Percentiles rank a stretch among this genome's conserved stretches.
Conservation (phyloP, 208 protist genomes). For the Crithidia fasciculata region DNA sequence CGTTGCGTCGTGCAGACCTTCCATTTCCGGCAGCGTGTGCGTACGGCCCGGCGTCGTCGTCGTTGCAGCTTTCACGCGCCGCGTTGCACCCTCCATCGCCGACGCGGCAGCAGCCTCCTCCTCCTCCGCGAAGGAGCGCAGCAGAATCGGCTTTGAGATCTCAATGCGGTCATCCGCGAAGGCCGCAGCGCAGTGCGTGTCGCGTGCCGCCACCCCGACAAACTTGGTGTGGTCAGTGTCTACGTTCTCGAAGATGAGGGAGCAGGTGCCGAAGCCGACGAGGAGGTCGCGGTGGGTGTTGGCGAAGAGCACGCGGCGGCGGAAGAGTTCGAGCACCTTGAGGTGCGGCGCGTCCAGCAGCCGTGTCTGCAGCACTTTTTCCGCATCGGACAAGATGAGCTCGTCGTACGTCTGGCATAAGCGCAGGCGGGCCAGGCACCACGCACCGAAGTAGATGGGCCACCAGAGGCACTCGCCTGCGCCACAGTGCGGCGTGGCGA, state of each 20-base stretch:
- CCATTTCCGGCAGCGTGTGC: not conserved
- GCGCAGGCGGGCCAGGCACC: conserved; percentile 40
- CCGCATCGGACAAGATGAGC: conserved; percentile 53
- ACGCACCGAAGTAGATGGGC: conserved; percentile 55
- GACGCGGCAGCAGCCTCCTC: not conserved
- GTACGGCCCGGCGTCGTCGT: not conserved
- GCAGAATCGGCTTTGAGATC: conserved; percentile 48
- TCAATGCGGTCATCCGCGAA: conserved; percentile 48
- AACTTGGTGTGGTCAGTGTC: conserved; percentile 48
- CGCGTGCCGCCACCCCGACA: conserved; percentile 22
- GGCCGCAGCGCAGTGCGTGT: conserved; percentile 41
- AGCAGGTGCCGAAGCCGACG: conserved; percentile 69
- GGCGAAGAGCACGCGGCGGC: conserved; percentile 64
- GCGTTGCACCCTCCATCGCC: too few relatives aligned
- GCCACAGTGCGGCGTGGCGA: conserved; percentile 73
- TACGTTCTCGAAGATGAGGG: conserved; percentile 57
- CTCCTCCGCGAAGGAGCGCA: conserved; percentile 32
- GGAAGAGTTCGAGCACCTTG: conserved; percentile 51
- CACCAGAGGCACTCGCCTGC: conserved; percentile 55
- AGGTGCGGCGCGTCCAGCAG: conserved; percentile 60
- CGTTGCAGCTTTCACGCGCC: too few relatives aligned
- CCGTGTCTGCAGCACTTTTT: conserved; percentile 38
- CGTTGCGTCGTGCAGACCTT: too few relatives aligned
- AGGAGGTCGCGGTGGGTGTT: conserved; percentile 77
- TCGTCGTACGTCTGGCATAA: conserved; percentile 54